Percentiles rank a stretch among this genome's conserved stretches.
phyloP scores from a whole-genome alignment of 768 basidiomycete genomes.

The Russula emetica region DNA sequence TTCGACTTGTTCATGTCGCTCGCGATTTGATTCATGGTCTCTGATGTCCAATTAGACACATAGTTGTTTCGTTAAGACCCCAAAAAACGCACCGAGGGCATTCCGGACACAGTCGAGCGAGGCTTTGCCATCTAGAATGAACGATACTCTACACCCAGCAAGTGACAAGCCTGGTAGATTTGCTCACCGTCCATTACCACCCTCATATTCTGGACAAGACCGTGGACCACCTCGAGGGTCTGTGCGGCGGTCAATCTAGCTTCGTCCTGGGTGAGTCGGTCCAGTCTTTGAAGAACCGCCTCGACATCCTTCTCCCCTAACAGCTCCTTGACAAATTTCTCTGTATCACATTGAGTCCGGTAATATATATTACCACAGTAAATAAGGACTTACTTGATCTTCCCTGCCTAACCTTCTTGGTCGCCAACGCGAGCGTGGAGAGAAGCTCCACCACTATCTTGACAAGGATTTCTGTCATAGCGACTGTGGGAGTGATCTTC shows the following conservation, averaged over 20 bases:
- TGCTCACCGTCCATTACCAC: not conserved
- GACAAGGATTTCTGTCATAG: not conserved
- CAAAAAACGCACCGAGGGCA: not conserved
- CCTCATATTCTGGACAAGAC: not conserved
- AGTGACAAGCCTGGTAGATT: too few species aligned
- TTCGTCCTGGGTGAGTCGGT: not conserved
- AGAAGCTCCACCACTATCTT: not conserved
- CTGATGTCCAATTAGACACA: not conserved
- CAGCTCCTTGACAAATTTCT: not conserved
- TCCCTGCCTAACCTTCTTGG: not conserved
- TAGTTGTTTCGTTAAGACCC: fast-evolving
- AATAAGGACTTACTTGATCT: not conserved
- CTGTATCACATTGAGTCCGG: not conserved
- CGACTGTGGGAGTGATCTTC: not conserved
- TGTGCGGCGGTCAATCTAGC: not conserved
- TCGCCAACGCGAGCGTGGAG: not conserved
- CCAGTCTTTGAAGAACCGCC: not conserved
- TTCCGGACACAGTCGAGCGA: not conserved
- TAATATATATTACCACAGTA: not conserved
- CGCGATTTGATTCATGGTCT: not conserved
- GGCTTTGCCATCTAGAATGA: not conserved
- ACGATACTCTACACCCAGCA: not conserved
- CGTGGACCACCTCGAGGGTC: not conserved
- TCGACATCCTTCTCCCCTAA: not conserved
- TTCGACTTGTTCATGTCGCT: not conserved